Evolutionary conservation across 1,284 basidiomycete species (phyloP).

Genomic region (Cutaneotrichosporon cavernicola): DNA sequence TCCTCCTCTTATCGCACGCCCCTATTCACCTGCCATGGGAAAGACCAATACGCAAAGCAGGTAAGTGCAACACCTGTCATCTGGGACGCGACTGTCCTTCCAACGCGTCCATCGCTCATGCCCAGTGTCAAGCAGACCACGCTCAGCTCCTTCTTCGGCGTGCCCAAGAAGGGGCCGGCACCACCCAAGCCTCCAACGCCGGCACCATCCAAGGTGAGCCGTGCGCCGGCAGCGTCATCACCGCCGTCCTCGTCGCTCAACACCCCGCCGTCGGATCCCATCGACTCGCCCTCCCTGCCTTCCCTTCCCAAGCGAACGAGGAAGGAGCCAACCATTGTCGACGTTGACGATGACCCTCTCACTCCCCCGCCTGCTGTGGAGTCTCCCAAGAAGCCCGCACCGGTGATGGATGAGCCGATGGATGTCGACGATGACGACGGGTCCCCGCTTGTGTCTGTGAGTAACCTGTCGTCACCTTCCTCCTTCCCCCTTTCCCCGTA

Average conservation of each 20-base stretch:
- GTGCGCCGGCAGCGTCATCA: conserved; percentile 19
- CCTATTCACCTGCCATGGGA: not conserved
- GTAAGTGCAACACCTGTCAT: not conserved
- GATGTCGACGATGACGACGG: conserved; percentile 27
- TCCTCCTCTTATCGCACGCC: not conserved
- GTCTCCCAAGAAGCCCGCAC: not conserved
- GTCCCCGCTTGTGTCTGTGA: conserved; percentile 33
- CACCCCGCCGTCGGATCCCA: conserved; percentile 36
- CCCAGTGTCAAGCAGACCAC: conserved; percentile 49
- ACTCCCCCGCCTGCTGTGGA: conserved; percentile 3
- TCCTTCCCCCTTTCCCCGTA: conserved; percentile 9
- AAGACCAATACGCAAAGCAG: not conserved
- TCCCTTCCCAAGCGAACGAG: conserved; percentile 21
- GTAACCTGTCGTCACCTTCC: conserved; percentile 5
- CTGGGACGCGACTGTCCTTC: not conserved
- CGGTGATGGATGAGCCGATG: conserved; percentile 22
- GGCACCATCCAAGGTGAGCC: conserved; percentile 8
- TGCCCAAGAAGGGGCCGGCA: conserved; percentile 37
- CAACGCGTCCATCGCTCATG: conserved; percentile 12
- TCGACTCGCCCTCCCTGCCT: conserved; percentile 32
- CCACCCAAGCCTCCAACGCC: conserved; percentile 12
- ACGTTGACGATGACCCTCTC: conserved; percentile 21
- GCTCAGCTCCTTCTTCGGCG: conserved; percentile 53
- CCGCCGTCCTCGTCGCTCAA: conserved; percentile 28
- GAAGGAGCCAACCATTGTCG: conserved; percentile 13